Base-by-base conservation (phyloP, 2,329 filamentous ascomycete species). In the Trichoderma koningiopsis region DNA sequence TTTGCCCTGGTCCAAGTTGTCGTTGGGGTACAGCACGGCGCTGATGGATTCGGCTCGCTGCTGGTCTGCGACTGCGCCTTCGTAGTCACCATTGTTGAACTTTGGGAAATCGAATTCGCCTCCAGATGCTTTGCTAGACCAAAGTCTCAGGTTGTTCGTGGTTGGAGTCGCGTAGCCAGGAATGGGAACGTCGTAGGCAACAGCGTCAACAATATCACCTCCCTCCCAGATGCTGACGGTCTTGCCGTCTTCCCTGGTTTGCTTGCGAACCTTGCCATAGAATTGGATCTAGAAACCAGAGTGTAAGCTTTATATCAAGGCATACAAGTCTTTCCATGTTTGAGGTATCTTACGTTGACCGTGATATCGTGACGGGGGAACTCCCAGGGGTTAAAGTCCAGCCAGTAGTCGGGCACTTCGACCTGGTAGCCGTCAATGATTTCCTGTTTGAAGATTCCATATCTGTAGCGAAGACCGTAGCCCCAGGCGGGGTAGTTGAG, bases 21-120 rank as follows among this genome's bases (percentile, higher is more conserved):
- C 95, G 77, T 99, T 99, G 70, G 96, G 96, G 78, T 99, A 99
- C 56, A 99, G 83, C 16, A 99, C 96, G 37, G 95, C 95, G 64
- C 94, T 97, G 83, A 99, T 99, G 68, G 95, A 98, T 84, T 99
- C 96, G n/a, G 96, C 96, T 69, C 93, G 91, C 84, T 99, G 96
- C 82, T 98, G 94, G 74, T 99, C 96, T n/a, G 92, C 93, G 49
- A 99, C 96, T 14, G 96, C 96, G 83, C 92, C 96, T 83, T 99
- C 96, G 78, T 99, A 99, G 75, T 99, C 94, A 72, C 96, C 96
- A 70, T 87, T 96, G 83, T 99, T 99, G 89, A 99, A 99, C 80
- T 98, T 98, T 77, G 97, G 95, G 83, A 99, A 99, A 83, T 99
- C 95, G 73, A 99, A 99, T 81, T 99, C 96, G 73, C 96, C 96